A percentile compares a stretch with the other conserved stretches of the same genome.
These are phyloP conservation scores for Jamesozyma spencerorum DNA, from an alignment of 805 yeast species.

Conservation along the genomic window DNA sequence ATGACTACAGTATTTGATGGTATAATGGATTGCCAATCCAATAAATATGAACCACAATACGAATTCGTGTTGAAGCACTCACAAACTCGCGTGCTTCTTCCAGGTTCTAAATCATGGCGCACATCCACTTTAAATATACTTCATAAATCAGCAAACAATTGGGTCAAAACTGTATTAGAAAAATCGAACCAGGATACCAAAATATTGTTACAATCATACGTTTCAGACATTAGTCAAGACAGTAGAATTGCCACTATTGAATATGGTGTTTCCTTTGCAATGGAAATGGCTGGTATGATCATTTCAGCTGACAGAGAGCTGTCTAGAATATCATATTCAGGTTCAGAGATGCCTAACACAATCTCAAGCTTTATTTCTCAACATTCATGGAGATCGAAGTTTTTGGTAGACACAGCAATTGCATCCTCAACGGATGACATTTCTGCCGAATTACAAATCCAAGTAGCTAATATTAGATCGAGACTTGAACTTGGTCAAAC, in stretches of 20 bases:
- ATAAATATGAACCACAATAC: conserved; percentile 78
- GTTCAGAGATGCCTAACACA: conserved; percentile 40
- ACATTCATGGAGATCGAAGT: conserved; percentile 57
- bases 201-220: conserved; percentile 68
- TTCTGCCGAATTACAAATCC: conserved; percentile 13
- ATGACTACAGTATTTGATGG: conserved; percentile 70
- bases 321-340: conserved; percentile 35
- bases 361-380: conserved; percentile 69
- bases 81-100: conserved; percentile 28
- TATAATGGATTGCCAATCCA: conserved; percentile 71
- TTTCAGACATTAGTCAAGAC: conserved; percentile 38
- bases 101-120: conserved; percentile 78
- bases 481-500: conserved; percentile 12
- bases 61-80: conserved; percentile 42
- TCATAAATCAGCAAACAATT: conserved; percentile 47
- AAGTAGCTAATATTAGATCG: conserved; percentile 15
- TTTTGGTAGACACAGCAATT: conserved; percentile 27
- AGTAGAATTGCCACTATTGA: conserved; percentile 41
- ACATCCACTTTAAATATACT: conserved; percentile 53
- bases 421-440: conserved; percentile 25
- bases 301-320: conserved; percentile 60
- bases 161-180: conserved; percentile 54
- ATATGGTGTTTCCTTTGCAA: conserved; percentile 82
- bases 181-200: conserved; percentile 67
- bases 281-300: conserved; percentile 74